phyloP scores from a whole-genome alignment of 2,329 filamentous ascomycete genomes.

The Eutypa lata region DNA sequence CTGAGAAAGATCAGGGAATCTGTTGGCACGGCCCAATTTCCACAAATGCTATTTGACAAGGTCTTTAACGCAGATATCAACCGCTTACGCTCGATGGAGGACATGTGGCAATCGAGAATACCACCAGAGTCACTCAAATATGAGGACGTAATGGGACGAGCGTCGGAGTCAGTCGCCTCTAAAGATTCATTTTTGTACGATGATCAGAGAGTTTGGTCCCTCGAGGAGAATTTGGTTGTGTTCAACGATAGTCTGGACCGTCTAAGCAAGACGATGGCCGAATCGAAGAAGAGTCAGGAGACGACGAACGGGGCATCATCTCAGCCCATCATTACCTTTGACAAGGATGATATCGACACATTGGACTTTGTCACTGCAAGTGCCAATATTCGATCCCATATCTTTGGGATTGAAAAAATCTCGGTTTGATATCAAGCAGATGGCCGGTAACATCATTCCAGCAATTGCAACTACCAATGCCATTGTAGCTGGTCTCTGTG shows the following conservation, averaged over 20 bases:
- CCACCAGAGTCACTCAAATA: slow-evolving; percentile 73
- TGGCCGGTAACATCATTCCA: slow-evolving; percentile 98
- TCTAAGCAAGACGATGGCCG: slow-evolving; percentile 69
- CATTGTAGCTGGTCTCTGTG: slow-evolving; percentile 88
- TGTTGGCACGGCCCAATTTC: slow-evolving; percentile 75
- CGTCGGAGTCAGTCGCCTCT: slow-evolving; percentile 43
- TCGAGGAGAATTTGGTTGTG: slow-evolving; percentile 79
- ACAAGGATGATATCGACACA: slow-evolving; percentile 95
- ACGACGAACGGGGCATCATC: slow-evolving; percentile 35
- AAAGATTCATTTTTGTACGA: slow-evolving; percentile 57
- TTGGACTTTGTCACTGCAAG: slow-evolving; percentile 90
- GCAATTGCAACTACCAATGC: slow-evolving; percentile 98
- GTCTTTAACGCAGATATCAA: slow-evolving; percentile 85
- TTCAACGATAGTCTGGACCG: slow-evolving; percentile 81
- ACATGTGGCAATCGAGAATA: slow-evolving; percentile 89
- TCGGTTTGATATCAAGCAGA: slow-evolving; percentile 96
- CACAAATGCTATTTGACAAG: slow-evolving; percentile 83
- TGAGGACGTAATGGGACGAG: slow-evolving; percentile 53
- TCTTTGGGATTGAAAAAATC: slow-evolving; percentile 93
- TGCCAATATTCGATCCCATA: slow-evolving; percentile 80
- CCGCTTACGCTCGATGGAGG: slow-evolving; percentile 79
- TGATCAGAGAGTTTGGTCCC: slow-evolving; percentile 76
- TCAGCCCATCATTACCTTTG: slow-evolving; percentile 74
- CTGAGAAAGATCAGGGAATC: slow-evolving; percentile 79
- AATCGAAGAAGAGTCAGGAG: slow-evolving; percentile 50